Evolutionary conservation across 805 yeast species (phyloP), one percentile per base, ranked within the genome.

Genomic region (Starmerella ratchasimensis): DNA sequence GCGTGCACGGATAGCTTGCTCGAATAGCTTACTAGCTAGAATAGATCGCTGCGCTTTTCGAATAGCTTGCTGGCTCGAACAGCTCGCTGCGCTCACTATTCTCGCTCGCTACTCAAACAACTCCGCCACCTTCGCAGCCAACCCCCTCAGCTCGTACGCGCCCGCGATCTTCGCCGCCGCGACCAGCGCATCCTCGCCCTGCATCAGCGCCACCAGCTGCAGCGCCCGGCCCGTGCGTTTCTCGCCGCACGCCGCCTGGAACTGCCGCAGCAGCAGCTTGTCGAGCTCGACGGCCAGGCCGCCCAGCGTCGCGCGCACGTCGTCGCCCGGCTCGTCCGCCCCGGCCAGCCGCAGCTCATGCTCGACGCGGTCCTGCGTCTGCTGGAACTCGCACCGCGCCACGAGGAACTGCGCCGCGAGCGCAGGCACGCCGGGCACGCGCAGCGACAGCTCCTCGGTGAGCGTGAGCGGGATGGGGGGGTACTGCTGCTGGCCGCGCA

Each of bases 161-260:
- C 80, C 80, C 1, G 94, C 83, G 38, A 88, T 80, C 58, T 79
- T 79, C 11, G 72, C 63, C 1, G 96, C 94, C 0, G 95, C 95
- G 38, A 67, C 68, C 44, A 86, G 61, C 3, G 94, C 93, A 47
- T 78, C 74, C 44, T 80, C 88, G 47, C 74, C 78, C 48, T 74
- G 72, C 48, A 88, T 63, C 51, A 79, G 72, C 43, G 65, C 68
- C 6, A 74, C 84, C 21, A 90, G 56, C 24, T 78, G 74, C 44
- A 73, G 63, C 1, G 93, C 90, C 55, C 76, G 77, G 37, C 68
- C 68, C 28, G 69, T 56, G 38, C 75, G 70, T 29, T 73, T 69
- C 17, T 74, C 78, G 15, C 72, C 65, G 57, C 95, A 86, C 1
- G 88, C 73, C 11, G 61, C 64, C 3, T 79, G 86, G 55, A 86